A percentile compares a stretch with the other conserved stretches of the same genome.
phyloP scores from a whole-genome alignment of 139 green algal species.

The Chlorella sp. region DNA sequence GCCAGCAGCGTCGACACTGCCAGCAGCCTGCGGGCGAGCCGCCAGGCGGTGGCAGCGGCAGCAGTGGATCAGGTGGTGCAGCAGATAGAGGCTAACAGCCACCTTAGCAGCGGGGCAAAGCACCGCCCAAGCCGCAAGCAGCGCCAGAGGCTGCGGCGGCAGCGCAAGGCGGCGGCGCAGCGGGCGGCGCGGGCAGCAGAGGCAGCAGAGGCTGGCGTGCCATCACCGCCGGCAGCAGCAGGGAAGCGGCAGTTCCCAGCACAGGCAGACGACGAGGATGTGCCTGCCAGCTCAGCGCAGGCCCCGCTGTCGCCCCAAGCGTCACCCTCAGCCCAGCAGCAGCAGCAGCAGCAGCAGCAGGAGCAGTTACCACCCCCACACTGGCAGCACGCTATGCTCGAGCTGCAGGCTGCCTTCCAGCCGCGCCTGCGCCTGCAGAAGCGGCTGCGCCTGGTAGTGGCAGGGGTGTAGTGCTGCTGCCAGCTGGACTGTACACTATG shows the following conservation, averaged over 20 bases:
- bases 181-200: neutral
- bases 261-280: neutral
- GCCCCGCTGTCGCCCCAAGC: neutral
- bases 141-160: constrained; percentile 11
- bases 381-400: neutral
- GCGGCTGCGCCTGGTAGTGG: constrained; percentile 11
- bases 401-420: constrained; percentile 19
- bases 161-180: neutral
- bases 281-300: neutral
- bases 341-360: neutral
- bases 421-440: constrained; percentile 9
- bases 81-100: constrained; percentile 19
- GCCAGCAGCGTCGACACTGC: neutral
- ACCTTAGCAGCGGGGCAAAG: neutral
- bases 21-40: constrained; percentile 24
- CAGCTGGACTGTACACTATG: no score
- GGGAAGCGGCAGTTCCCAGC: neutral
- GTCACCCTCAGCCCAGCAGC: neutral
- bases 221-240: neutral
- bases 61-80: constrained; percentile 18
- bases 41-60: neutral
- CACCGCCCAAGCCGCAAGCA: constrained; percentile 27
- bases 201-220: neutral
- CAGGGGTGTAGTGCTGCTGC: neutral
- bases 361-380: neutral